phyloP scores from a whole-genome alignment of 257 asterid species.

The Solanum chmielewskii region DNA sequence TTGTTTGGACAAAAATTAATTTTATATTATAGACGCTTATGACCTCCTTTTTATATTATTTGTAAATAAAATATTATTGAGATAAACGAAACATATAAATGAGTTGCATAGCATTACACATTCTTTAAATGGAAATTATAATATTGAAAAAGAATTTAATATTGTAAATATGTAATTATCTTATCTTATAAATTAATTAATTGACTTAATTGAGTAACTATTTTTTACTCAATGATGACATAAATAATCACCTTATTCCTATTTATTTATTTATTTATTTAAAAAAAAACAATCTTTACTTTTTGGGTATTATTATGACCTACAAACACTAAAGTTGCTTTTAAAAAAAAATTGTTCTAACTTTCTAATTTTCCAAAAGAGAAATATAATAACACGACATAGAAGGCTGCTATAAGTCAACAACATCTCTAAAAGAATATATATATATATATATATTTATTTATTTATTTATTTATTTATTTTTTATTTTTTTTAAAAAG shows the following conservation, averaged over 20 bases:
- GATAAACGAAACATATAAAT: neutral
- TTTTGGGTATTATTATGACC: neutral
- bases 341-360: neutral
- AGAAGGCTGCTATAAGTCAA: conserved; percentile 10
- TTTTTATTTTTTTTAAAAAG: neutral
- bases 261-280: neutral
- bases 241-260: neutral
- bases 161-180: too few species aligned
- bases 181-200: too few species aligned
- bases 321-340: neutral
- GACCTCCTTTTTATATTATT: neutral
- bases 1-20: neutral
- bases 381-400: neutral
- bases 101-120: too few species aligned
- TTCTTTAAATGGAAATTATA: too few species aligned
- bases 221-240: neutral
- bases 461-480: too few species aligned
- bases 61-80: neutral
- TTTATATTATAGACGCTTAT: neutral
- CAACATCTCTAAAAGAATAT: neutral
- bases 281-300: neutral
- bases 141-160: too few species aligned
- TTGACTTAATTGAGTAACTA: neutral
- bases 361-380: neutral
- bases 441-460: neutral